Conservation (phyloP, 2,329 filamentous ascomycete genomes). For the Colletotrichum godetiae region DNA sequence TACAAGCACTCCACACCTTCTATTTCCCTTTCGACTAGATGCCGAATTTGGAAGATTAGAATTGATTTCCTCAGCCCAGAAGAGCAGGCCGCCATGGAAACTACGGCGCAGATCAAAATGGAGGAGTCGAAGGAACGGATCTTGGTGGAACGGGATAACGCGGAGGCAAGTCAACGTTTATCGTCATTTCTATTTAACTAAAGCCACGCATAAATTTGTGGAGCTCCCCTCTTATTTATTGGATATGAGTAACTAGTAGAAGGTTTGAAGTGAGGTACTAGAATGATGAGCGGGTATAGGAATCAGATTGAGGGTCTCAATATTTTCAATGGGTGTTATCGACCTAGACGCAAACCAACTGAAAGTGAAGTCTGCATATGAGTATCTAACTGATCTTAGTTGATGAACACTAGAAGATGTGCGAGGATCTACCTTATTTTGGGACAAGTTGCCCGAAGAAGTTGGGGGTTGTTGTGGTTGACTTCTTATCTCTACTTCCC, state of each 20-base stretch:
- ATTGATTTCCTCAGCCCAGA: constrained; percentile 38
- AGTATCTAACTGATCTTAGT: no score
- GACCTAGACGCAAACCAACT: no score
- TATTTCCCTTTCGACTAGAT: constrained; percentile 25
- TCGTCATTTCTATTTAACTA: background rate
- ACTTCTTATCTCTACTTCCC: background rate
- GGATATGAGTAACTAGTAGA: no score
- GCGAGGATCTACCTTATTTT: background rate
- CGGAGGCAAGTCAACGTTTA: background rate
- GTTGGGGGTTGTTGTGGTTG: background rate
- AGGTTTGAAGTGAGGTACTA: no score
- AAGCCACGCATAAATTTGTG: no score
- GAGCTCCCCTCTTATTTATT: no score
- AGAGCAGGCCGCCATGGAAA: constrained; percentile 40
- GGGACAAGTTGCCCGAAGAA: background rate
- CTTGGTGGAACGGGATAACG: background rate
- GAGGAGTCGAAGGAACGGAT: constrained; percentile 30
- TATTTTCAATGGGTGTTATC: no score
- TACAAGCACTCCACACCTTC: constrained; percentile 22
- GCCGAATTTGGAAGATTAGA: constrained; percentile 37
- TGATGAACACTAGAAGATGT: no score
- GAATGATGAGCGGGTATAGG: no score
- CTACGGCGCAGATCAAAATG: constrained; percentile 39
- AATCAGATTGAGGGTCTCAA: no score
- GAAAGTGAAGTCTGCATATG: no score